phyloP scores from a whole-genome alignment of 2,329 filamentous ascomycete species.

The Alternaria tenuissima region DNA sequence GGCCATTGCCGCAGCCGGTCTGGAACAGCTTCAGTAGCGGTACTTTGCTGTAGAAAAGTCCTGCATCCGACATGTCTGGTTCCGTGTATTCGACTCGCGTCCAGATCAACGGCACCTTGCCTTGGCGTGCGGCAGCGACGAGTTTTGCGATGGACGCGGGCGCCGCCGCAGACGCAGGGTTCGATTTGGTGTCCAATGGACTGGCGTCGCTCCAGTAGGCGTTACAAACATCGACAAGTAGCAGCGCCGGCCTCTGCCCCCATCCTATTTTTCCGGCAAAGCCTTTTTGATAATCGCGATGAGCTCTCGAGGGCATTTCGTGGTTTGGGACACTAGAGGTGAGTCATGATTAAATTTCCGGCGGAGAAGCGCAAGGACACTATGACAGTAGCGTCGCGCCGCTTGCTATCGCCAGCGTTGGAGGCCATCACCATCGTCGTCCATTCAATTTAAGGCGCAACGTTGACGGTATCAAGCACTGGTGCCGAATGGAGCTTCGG shows the following conservation, averaged over 20 bases:
- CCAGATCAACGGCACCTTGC: slow-evolving; percentile 55
- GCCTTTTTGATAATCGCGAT: slow-evolving; percentile 28
- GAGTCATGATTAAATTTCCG: slow-evolving; percentile 11
- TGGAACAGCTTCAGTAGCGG: slow-evolving; percentile 55
- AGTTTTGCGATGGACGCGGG: slow-evolving; percentile 53
- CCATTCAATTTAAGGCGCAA: slow-evolving; percentile 9
- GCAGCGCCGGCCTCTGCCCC: slow-evolving; percentile 54
- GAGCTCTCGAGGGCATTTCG: slow-evolving; percentile 28
- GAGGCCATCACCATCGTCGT: slow-evolving; percentile 12
- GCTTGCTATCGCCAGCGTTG: slow-evolving; percentile 5
- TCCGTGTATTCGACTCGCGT: slow-evolving; percentile 55
- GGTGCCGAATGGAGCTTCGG: slow-evolving; percentile 26
- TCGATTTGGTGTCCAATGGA: slow-evolving; percentile 52
- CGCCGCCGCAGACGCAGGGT: slow-evolving; percentile 48
- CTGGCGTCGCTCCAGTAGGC: slow-evolving; percentile 57
- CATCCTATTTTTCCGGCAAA: slow-evolving; percentile 56
- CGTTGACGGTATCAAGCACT: slow-evolving; percentile 3
- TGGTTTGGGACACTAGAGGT: slow-evolving; percentile 14
- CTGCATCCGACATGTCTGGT: slow-evolving; percentile 57
- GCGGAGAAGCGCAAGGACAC: slow-evolving; percentile 10
- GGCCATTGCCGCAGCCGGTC: slow-evolving; percentile 50
- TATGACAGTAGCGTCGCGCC: slow-evolving; percentile 11
- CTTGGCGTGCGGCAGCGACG: slow-evolving; percentile 52
- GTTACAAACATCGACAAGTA: slow-evolving; percentile 59
- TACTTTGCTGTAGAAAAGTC: slow-evolving; percentile 55